Evolutionary conservation across 108 stramenopile genomes (phyloP), one percentile per base, ranked within the genome.

Genomic region (Pseudonitzschia delicatissima): DNA sequence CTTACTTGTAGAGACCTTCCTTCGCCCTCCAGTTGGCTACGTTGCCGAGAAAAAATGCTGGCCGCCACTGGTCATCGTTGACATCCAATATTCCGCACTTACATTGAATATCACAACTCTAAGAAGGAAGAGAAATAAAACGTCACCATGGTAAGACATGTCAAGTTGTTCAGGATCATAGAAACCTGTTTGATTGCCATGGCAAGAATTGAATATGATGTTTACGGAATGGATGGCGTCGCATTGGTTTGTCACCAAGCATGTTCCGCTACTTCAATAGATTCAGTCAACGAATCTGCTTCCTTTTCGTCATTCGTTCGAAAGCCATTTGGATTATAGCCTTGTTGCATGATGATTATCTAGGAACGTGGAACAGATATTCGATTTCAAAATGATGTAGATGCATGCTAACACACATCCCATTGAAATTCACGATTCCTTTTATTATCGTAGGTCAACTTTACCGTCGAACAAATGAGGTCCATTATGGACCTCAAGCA

Each of bases 401-500:
- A 42, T 13, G 9, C 40, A 13, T 42, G 13, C 40, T 12, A 9
- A 13, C 40, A 42, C 40, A 13, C 40, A 42, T 13, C 11, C 40
- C 13, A 12, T 42, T 13, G 13, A 12, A 42, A 12, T 42, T 42
- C 11, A 12, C 13, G 40, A 9, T 50, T 8, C 49, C 49, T 57
- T 1, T 31, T 57, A 2, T 29, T 28, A 2, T 42, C 9, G 25
- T 17, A 95, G 98, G 98, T 99, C 65, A 99, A 99, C 95, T 99
- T 99, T 72, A 93, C 98, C 58, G 86, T 92, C 68, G 98, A 99
- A 45, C 98, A 99, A 82, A 96, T 99, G 91, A 91, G 98, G 71
- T 88, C 96, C 91, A 98, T 99, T 78, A 99, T 99, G 99, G 98
- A 99, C 95, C 83, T 96, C 83, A 98, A 98, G 86, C 93, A 98